Evolutionary conservation across 2,329 filamentous ascomycete genomes (phyloP), one percentile per base, ranked within the genome.

Genomic region (Sclerotinia sclerotiorum): DNA sequence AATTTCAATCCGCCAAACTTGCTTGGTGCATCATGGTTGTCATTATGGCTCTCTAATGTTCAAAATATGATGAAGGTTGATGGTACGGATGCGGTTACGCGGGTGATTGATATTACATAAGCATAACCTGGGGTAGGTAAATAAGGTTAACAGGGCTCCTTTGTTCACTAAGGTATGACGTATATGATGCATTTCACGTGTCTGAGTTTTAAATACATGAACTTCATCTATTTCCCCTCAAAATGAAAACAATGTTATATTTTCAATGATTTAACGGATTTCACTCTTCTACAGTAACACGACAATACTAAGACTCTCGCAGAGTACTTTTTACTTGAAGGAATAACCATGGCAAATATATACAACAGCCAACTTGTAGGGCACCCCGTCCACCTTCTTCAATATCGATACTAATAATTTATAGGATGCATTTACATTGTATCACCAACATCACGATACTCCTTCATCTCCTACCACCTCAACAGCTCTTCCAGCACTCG

Each of bases 401-500:
- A n/a, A 32, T 21, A 32, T 27, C 32, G 8, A 51, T 42, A 48
- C 51, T 61, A n/a, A 48, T 8, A 44, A 55, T 65, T 10, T 58
- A 29, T 46, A 76, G 75, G 76, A 77, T 65, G 76, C 76, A 7
- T 77, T 71, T 64, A 68, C 72, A 13, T 69, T 76, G 24, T 77
- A 77, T 56, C 76, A 78, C 65, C 74, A 80, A 69, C 79, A 80
- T 56, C 80, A 82, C 49, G 56, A 69, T 21, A 64, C 52, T 17
- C 17, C 70, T 4, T 68, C 72, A 19, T 74, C 76, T 39, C 69
- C 77, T 5, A 51, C 68, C 32, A 51, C 56, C 58, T 80, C 81
- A 2, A 82, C 75, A 6, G 75, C 73, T 52, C 84, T 95, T 5
- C 90, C 91, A 62, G 91, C 92, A 46, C 82, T 97, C 11, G 90